These are phyloP conservation scores for Penicillium diatomitis DNA, from an alignment of 495 filamentous ascomycete genomes.

Conservation along the genomic window DNA sequence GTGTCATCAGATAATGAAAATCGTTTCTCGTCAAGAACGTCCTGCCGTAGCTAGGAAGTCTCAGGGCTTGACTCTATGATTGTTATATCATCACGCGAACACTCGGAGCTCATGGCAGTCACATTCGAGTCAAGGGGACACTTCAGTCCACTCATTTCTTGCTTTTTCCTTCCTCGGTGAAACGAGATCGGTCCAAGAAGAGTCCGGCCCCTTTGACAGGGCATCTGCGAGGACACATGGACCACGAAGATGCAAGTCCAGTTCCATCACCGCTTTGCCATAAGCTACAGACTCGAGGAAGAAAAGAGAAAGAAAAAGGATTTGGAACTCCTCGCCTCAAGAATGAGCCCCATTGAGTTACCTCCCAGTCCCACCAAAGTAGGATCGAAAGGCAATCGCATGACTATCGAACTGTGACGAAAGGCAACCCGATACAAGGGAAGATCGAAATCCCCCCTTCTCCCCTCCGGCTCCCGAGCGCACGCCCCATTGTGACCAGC, in stretches of 20 bases:
- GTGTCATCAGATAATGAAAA: conserved; percentile 89
- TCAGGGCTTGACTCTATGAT: conserved; percentile 99
- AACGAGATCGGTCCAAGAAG: conserved; percentile 6
- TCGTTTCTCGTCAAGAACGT: conserved; percentile 62
- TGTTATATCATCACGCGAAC: conserved; percentile 91
- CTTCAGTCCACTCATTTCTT: too few relatives aligned
- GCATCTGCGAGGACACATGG: conserved; percentile 34
- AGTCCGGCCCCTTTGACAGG: conserved; percentile 62
- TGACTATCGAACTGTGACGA: conserved; percentile 95
- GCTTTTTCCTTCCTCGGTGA: neutral
- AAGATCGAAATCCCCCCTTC: conserved; percentile 17
- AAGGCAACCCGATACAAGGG: conserved; percentile 46
- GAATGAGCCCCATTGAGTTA: conserved; percentile 99
- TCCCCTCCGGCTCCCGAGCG: conserved; percentile 30
- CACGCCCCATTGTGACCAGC: conserved; percentile 38
- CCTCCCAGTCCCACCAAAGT: conserved; percentile 29
- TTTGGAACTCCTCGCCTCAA: conserved; percentile 86
- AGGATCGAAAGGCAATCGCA: conserved; percentile 74
- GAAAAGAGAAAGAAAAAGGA: conserved; percentile 33
- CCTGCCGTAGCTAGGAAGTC: conserved; percentile 43
- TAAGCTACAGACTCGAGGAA: conserved; percentile 57
- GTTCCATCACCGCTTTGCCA: conserved; percentile 45
- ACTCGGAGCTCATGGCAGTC: conserved; percentile 19
- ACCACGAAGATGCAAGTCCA: neutral
- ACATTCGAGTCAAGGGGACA: too few relatives aligned